Evolutionary conservation across 495 filamentous ascomycete species (phyloP).

Genomic region (Penicillium tannophilum): DNA sequence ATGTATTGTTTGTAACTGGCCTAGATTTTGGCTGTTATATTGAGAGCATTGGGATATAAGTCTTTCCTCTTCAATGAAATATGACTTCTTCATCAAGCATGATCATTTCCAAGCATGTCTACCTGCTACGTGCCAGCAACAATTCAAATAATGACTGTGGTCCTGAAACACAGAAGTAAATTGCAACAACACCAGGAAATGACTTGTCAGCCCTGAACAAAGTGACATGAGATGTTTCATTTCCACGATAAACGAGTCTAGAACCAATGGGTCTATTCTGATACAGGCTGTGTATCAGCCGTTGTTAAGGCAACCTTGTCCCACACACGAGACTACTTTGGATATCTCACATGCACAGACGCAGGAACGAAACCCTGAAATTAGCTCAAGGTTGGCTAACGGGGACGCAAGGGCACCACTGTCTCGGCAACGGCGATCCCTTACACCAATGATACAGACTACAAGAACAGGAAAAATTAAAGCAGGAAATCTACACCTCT

Average conservation of each 20-base stretch:
- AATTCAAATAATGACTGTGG: too few relatives aligned
- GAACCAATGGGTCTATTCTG: background rate
- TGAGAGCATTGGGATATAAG: too few relatives aligned
- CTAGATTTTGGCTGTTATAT: background rate
- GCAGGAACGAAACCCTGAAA: background rate
- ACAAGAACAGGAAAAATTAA: background rate
- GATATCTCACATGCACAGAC: background rate
- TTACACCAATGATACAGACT: background rate
- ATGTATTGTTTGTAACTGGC: background rate
- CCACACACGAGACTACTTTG: background rate
- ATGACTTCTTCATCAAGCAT: too few relatives aligned
- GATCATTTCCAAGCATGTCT: too few relatives aligned
- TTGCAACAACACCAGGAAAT: background rate
- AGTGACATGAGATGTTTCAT: background rate
- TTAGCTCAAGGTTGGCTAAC: background rate
- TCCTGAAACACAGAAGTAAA: too few relatives aligned
- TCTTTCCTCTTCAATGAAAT: too few relatives aligned
- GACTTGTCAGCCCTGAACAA: background rate
- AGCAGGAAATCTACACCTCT: slow-evolving; percentile 16
- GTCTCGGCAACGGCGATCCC: background rate
- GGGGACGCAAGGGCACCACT: background rate
- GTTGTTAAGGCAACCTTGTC: background rate
- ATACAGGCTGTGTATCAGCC: background rate
- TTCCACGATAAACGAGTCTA: background rate
- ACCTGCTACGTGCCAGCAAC: too few relatives aligned